These are phyloP conservation scores for Ceratocystis lukuohia DNA, from an alignment of 2,329 filamentous ascomycete species.

Conservation along the genomic window DNA sequence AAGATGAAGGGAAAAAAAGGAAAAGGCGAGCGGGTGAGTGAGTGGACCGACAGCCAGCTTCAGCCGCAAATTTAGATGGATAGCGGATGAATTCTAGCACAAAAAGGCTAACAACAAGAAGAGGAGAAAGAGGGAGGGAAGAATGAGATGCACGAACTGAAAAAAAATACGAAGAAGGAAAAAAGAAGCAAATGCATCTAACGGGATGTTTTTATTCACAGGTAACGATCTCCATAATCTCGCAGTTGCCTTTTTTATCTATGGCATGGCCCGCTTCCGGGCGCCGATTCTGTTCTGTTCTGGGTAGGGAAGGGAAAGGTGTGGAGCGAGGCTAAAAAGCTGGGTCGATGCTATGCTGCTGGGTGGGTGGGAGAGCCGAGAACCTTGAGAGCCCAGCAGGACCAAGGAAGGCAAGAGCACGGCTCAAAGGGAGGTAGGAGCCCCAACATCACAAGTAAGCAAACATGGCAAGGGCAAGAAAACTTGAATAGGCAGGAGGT, in stretches of 20 bases:
- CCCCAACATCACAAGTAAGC: not conserved
- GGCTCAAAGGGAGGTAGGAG: conserved; percentile 4
- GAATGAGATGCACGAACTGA: not conserved
- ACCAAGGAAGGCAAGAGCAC: conserved; percentile 7
- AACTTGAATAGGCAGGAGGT: not conserved
- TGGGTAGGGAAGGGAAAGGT: no score
- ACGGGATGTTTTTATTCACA: conserved; percentile 6
- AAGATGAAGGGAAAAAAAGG: not conserved
- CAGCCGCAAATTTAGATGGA: not conserved
- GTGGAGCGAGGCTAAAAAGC: no score
- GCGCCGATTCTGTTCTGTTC: not conserved
- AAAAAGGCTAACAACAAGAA: not conserved
- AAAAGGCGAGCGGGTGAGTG: not conserved
- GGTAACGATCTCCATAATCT: conserved; percentile 9
- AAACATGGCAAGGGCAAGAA: not conserved
- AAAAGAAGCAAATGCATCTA: conserved; percentile 3
- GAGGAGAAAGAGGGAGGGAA: not conserved
- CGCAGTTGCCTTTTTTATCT: conserved; percentile 4
- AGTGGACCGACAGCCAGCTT: not conserved
- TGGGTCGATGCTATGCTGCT: not conserved
- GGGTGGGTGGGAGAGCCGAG: conserved; percentile 1
- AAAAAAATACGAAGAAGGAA: not conserved
- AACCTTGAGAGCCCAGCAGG: not conserved
- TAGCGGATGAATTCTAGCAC: not conserved
- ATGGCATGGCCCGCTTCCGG: no score